A percentile compares a stretch with the other conserved stretches of the same genome.
These are phyloP conservation scores for Daldinia childiae DNA, from an alignment of 495 filamentous ascomycete species.

Conservation along the genomic window DNA sequence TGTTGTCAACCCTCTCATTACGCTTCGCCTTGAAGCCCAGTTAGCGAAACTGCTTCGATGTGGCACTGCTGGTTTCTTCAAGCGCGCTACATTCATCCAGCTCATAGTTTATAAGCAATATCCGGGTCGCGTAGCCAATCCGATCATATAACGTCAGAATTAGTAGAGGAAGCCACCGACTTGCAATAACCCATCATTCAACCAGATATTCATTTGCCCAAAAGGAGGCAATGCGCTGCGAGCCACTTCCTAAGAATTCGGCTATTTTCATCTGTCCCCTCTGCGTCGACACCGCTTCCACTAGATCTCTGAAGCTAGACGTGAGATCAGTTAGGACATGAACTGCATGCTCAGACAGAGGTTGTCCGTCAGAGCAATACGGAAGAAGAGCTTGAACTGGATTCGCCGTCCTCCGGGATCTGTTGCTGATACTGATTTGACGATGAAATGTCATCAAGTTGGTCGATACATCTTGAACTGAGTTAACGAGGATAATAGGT, in stretches of 20 bases:
- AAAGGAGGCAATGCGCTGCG: constrained; percentile 54
- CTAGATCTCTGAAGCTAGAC: constrained; percentile 58
- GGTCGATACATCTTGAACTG: constrained; percentile 38
- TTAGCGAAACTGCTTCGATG: neutral
- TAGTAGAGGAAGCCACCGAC: neutral
- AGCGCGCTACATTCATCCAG: constrained; percentile 18
- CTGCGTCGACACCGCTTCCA: constrained; percentile 48
- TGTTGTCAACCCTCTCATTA: neutral
- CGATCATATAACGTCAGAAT: constrained; percentile 17
- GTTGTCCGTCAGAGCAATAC: constrained; percentile 52
- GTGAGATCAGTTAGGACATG: constrained; percentile 63
- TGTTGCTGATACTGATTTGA: constrained; percentile 29
- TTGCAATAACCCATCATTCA: constrained; percentile 27
- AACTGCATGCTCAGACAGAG: constrained; percentile 53
- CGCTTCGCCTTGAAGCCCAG: neutral
- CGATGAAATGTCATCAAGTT: constrained; percentile 46
- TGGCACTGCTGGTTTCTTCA: constrained; percentile 30
- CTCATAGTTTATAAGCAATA: neutral
- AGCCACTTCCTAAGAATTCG: constrained; percentile 50
- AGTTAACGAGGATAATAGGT: constrained; percentile 50
- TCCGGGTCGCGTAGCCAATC: neutral
- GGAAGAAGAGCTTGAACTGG: constrained; percentile 54
- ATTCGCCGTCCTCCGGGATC: constrained; percentile 20
- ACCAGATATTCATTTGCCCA: constrained; percentile 57
- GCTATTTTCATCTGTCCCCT: constrained; percentile 49